phyloP scores from a whole-genome alignment of 2,329 filamentous ascomycete species.

The Chalara sp. region DNA sequence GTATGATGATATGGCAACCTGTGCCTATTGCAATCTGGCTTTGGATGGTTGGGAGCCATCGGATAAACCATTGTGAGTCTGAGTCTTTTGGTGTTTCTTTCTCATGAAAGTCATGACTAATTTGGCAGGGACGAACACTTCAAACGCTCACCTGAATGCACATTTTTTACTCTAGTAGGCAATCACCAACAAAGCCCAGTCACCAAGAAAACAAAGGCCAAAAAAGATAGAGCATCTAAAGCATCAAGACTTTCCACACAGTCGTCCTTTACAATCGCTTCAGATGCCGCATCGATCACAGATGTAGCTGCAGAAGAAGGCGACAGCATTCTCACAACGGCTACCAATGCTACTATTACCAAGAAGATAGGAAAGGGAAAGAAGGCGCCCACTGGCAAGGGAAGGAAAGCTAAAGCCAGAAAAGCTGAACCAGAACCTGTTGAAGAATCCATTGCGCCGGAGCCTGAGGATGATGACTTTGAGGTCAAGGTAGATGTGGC shows the following conservation, averaged over 20 bases:
- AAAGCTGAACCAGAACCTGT: conserved; percentile 42
- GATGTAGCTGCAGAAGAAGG: conserved; percentile 41
- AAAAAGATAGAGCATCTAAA: conserved; percentile 59
- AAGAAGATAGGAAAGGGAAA: conserved; percentile 44
- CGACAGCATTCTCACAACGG: conserved; percentile 53
- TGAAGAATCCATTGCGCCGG: conserved; percentile 34
- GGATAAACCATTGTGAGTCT: conserved; percentile 75
- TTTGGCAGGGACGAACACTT: conserved; percentile 73
- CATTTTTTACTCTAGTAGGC: conserved; percentile 69
- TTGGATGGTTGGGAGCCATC: conserved; percentile 92
- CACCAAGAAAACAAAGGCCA: conserved; percentile 48
- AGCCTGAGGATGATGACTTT: conserved; percentile 25
- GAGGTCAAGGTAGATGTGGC: conserved; percentile 21
- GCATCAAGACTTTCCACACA: conserved; percentile 58
- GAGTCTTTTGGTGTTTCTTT: neutral
- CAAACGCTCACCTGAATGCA: conserved; percentile 69
- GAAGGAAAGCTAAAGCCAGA: conserved; percentile 40
- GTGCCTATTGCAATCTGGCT: conserved; percentile 81
- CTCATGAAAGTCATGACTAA: conserved; percentile 7
- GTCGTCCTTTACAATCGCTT: conserved; percentile 44
- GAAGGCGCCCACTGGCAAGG: conserved; percentile 45
- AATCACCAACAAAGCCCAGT: conserved; percentile 39
- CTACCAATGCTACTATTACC: conserved; percentile 52
- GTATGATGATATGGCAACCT: conserved; percentile 83
- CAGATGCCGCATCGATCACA: conserved; percentile 40